Percentiles rank a stretch among this genome's conserved stretches.
Conservation (phyloP, 257 asterid genomes). For the Fraxinus anomala region DNA sequence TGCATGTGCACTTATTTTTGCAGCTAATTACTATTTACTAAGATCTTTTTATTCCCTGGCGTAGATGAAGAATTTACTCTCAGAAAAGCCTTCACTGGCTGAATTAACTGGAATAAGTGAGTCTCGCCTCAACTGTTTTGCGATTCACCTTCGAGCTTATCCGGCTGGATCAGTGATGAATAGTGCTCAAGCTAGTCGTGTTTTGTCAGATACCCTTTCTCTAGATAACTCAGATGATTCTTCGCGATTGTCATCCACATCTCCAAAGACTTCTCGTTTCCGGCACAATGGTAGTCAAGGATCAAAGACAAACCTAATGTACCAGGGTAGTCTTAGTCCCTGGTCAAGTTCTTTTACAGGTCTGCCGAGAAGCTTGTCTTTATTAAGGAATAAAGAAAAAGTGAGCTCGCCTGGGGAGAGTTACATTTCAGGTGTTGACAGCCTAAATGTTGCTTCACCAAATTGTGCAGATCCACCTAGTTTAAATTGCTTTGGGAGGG, state of each 20-base stretch:
- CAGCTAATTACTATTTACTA: conserved; percentile 16
- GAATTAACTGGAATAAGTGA: conserved; percentile 85
- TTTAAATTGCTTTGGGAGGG: conserved; percentile 35
- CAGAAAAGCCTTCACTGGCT: conserved; percentile 69
- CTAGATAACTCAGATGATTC: conserved; percentile 40
- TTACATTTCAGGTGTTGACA: conserved; percentile 38
- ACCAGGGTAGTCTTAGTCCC: conserved; percentile 65
- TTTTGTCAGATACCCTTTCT: conserved; percentile 32
- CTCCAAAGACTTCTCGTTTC: conserved; percentile 43
- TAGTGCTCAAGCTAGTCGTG: conserved; percentile 35
- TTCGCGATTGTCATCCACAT: conserved; percentile 43
- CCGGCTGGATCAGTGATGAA: conserved; percentile 62
- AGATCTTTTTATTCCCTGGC: conserved; percentile 19
- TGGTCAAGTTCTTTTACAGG: conserved; percentile 63
- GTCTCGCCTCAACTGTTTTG: conserved; percentile 76
- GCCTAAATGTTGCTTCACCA: conserved; percentile 33
- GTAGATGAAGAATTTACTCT: conserved; percentile 85
- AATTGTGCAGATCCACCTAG: conserved; percentile 34
- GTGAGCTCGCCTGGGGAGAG: conserved; percentile 53
- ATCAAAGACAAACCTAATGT: conserved; percentile 45
- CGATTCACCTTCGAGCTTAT: conserved; percentile 71
- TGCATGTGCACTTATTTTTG: neutral
- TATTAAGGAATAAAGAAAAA: conserved; percentile 54
- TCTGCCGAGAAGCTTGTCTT: conserved; percentile 50
- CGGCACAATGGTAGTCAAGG: conserved; percentile 49